Base-by-base conservation (phyloP, 805 yeast species). In the Hemisphaericaspora nanyangensis region DNA sequence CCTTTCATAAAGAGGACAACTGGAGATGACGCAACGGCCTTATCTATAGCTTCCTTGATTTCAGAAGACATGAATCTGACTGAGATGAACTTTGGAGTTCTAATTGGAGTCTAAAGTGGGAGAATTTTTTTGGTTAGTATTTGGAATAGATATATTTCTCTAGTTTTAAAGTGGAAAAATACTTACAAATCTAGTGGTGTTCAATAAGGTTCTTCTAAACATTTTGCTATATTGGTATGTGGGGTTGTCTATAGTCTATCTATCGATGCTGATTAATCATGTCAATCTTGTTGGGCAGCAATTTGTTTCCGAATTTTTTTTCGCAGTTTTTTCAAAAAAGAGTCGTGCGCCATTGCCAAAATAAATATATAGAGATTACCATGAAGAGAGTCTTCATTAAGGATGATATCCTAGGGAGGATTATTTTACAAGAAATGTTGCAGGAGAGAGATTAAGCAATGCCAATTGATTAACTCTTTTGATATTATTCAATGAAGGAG, bases 1-100 rank as follows among this genome's bases (percentile, higher is more conserved):
- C 99, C 99, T 65, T 93, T 93, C 99, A 93, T 93, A 68, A 93
- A 93, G 31, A 93, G 71, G 7, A 93, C 99, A 16, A 93, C 98
- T 7, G 95, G 95, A 1, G 98, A 93, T 6, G 95, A 82, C 4
- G 65, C 69, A 18, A 93, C 84, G 1, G 98, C 98, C 31, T 77
- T 73, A 51, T 85, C 88, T 43, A 93, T 90, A 34, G 98, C 97
- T 17, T 75, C 70, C 49, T 76, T 79, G 45, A 91, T 85, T 50
- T 88, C 96, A 6, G 81, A 76, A 15, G 95, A 83, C 44, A 93
- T 55, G 38, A 72, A 76, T 54, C 90, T 67, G 1, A 36, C 29
- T 27, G 20, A 13, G 13, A 16, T 19, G 24, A 34, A 26, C 5
- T 25, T 22, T 22, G 26, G 20, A 8, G 25, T 16, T 30, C 18